phyloP scores from a whole-genome alignment of 306 rosid genomes.

The Lagenaria siceraria region DNA sequence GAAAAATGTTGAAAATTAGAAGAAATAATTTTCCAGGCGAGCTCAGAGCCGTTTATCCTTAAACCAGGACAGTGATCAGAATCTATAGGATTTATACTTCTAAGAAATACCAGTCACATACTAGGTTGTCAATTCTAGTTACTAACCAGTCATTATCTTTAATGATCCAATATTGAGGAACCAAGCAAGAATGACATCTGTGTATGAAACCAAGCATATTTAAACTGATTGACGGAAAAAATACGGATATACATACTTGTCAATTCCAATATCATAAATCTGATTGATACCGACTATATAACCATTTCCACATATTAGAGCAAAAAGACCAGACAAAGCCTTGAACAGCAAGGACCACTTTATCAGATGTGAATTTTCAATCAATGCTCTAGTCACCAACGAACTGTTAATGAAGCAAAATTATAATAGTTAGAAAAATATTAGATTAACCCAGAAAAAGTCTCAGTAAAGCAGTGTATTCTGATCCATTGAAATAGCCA shows the following conservation, averaged over 20 bases:
- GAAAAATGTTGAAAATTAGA: not conserved
- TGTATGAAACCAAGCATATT: not conserved
- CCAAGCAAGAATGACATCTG: not conserved
- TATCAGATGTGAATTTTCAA: constrained; percentile 78
- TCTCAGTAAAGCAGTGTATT: not conserved
- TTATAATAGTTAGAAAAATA: constrained; percentile 6
- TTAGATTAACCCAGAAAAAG: not conserved
- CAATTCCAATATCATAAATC: constrained; percentile 85
- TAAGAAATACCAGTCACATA: not conserved
- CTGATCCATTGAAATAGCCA: not conserved
- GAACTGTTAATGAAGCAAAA: constrained; percentile 46
- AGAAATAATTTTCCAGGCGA: not conserved
- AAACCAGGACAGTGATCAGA: not conserved
- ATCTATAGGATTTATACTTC: not conserved
- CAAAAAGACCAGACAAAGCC: constrained; percentile 83
- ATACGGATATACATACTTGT: constrained; percentile 53
- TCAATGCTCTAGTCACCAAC: constrained; percentile 79
- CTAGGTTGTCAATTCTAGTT: not conserved
- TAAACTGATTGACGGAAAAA: not conserved
- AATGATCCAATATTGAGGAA: not conserved
- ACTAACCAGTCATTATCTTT: not conserved
- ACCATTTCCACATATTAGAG: constrained; percentile 88
- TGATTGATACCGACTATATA: constrained; percentile 97
- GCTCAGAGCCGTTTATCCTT: not conserved
- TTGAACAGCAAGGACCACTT: constrained; percentile 85